These are phyloP conservation scores for Candida pseudocylindracea DNA, from an alignment of 1,139 yeast species.

Conservation along the genomic window DNA sequence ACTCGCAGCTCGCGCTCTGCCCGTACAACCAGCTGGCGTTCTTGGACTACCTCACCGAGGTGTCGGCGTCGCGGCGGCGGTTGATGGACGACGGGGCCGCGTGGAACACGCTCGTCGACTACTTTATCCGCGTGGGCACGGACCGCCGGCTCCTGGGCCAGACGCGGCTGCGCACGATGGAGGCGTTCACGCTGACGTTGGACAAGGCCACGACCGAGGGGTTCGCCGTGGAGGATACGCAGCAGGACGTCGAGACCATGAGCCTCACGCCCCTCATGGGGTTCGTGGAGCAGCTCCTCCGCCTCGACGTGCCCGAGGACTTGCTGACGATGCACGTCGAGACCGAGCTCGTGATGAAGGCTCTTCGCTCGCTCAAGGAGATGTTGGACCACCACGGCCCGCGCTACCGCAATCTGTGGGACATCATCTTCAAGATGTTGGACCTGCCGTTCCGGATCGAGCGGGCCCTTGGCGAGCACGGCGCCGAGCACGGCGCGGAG, in stretches of 20 bases:
- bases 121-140: neutral
- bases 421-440: conserved; percentile 40
- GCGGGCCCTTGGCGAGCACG: no score
- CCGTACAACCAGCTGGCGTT: neutral
- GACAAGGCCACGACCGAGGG: neutral
- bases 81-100: neutral
- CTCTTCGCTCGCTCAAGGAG: conserved; percentile 40
- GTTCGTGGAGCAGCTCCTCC: neutral
- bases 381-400: conserved; percentile 52
- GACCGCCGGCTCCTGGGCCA: neutral
- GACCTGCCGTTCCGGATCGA: conserved; percentile 32
- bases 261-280: neutral
- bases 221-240: neutral
- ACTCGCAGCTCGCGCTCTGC: neutral
- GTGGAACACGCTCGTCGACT: neutral
- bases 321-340: conserved; percentile 25
- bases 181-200: neutral
- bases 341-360: conserved; percentile 41
- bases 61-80: neutral
- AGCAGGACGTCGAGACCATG: neutral
- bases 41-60: neutral
- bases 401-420: conserved; percentile 43
- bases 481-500: no score
- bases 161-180: neutral
- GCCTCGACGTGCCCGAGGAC: conserved; percentile 16